Evolutionary conservation across 2,329 filamentous ascomycete genomes (phyloP).

Genomic region (Pseudogymnoascus sp.): DNA sequence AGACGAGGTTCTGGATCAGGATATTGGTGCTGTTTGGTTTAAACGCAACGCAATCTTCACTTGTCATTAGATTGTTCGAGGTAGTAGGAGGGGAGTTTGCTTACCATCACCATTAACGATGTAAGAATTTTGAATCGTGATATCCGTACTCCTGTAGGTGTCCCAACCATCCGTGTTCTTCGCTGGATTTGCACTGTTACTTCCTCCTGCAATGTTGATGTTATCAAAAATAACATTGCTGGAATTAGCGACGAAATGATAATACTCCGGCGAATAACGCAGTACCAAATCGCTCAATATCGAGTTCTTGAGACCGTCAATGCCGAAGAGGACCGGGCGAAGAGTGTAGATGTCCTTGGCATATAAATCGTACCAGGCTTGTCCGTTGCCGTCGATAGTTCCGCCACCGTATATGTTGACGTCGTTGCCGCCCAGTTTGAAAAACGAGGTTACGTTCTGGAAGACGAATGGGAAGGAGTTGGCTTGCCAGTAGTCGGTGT

Average conservation of each 20-base stretch:
- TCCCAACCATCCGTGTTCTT: slow-evolving; percentile 63
- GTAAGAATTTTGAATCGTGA: slow-evolving; percentile 57
- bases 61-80: neutral
- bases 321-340: slow-evolving; percentile 50
- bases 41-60: slow-evolving; percentile 51
- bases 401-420: slow-evolving; percentile 60
- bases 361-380: slow-evolving; percentile 16
- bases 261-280: slow-evolving; percentile 52
- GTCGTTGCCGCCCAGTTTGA: slow-evolving; percentile 54
- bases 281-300: slow-evolving; percentile 53
- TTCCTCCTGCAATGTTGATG: slow-evolving; percentile 51
- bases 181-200: slow-evolving; percentile 41
- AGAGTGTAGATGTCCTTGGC: slow-evolving; percentile 49
- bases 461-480: slow-evolving; percentile 54
- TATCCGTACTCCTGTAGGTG: slow-evolving; percentile 49
- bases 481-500: slow-evolving; percentile 59
- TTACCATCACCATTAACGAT: slow-evolving; percentile 38
- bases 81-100: neutral
- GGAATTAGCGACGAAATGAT: slow-evolving; percentile 59
- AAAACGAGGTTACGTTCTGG: slow-evolving; percentile 59
- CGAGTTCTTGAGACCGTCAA: slow-evolving; percentile 49
- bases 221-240: slow-evolving; percentile 56
- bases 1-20: slow-evolving; percentile 50
- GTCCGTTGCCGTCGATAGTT: slow-evolving; percentile 44
- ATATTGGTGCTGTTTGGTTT: slow-evolving; percentile 57